Base-by-base conservation (phyloP, 176 grass and related monocot genomes). In the Aegilops longissima region DNA sequence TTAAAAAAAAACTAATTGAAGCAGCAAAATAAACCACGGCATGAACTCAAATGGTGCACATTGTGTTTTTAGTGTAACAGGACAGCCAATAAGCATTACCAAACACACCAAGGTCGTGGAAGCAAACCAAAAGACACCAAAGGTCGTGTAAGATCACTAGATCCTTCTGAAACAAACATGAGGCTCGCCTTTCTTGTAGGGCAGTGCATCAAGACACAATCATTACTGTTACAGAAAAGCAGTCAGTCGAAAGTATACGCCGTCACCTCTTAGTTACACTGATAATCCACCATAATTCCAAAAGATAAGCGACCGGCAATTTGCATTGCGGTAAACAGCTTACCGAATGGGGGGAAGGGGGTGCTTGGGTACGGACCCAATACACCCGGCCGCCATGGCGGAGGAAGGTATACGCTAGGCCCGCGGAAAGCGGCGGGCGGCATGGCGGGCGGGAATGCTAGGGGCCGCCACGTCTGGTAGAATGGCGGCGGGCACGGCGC, bases 151-250 rank as follows among this genome's bases (percentile, higher is more conserved):
- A 79, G 77, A 62, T 79, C 34, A 61, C 85, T 80, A 85, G 76
- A 80, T 70, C 82, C 82, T 80, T 47, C 77, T 16, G 78, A 81
- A 89, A 81, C 35, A 85, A 89, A 85, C 69, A 80, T 61, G 83
- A 49, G 88, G 45, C 88, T 81, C 70, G 70, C 68, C 64, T 24
- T 79, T 79, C 76, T 36, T 38, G 76, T 65, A 33, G 39, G 81
- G 40, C 18, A 33, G 87, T 84, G 70, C 42, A 83, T 10, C 87
- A 79, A 71, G 67, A 33, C 82, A 80, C 82, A 70, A 74, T 76
- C 82, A 80, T 78, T 77, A 77, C 87, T 89, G 87, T 80, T 73
- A 77, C 81, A 89, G 67, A 85, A 17, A 89, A 85, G 83, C 44
- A 27, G 12, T 79, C 34, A 79, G 77, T 79, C 54, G 0, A 8